Evolutionary conservation across 2,329 filamentous ascomycete species (phyloP).

Genomic region (Claviceps purpurea): DNA sequence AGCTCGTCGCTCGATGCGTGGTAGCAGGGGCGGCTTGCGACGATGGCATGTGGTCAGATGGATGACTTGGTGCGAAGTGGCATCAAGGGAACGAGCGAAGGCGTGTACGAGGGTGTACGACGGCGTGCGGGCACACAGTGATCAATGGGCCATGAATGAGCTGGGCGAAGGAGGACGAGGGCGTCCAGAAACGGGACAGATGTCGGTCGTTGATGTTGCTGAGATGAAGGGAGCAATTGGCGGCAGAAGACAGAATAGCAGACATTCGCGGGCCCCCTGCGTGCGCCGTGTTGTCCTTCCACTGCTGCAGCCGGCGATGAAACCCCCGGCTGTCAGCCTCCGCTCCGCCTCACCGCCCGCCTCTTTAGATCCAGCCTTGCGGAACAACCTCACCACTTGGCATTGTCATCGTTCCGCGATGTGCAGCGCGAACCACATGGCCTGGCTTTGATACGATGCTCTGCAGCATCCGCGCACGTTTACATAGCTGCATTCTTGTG

Average conservation of each 20-base stretch:
- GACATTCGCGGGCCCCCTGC: not conserved
- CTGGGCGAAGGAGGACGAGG: not conserved
- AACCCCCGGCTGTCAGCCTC: no score
- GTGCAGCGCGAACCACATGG: no score
- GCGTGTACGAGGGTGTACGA: not conserved
- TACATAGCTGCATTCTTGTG: no score
- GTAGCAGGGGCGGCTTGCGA: constrained; percentile 4
- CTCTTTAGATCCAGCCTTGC: no score
- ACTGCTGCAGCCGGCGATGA: no score
- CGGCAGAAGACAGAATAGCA: not conserved
- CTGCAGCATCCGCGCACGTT: no score
- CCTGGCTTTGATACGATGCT: no score
- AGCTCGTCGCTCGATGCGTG: constrained; percentile 1
- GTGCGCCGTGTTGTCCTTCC: not conserved
- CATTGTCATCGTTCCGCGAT: no score
- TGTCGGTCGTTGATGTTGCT: not conserved
- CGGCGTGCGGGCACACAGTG: not conserved
- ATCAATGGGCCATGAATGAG: not conserved
- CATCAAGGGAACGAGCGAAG: not conserved
- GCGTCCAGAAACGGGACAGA: not conserved
- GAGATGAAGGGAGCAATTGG: not conserved
- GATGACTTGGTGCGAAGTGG: not conserved
- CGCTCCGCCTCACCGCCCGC: no score
- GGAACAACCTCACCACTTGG: no score
- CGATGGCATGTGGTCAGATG: constrained; percentile 5